phyloP scores from a whole-genome alignment of 1,139 yeast genomes.

The Scheffersomyces illinoinensis region DNA sequence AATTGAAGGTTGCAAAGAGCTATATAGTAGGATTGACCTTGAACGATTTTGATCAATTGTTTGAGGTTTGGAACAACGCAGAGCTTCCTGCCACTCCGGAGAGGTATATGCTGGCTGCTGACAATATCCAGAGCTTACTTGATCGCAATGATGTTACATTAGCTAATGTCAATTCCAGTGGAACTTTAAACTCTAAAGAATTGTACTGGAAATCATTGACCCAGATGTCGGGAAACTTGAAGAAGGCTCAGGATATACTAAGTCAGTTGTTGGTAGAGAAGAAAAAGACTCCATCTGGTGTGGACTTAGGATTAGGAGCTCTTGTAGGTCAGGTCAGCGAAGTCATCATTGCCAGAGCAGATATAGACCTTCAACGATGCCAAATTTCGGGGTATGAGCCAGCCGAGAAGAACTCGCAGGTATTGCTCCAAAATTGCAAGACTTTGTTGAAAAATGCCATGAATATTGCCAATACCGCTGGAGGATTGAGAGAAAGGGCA shows the following conservation, averaged over 20 bases:
- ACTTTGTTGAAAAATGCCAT: constrained; percentile 49
- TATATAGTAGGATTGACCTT: constrained; percentile 22
- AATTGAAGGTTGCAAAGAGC: constrained; percentile 24
- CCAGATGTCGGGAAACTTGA: constrained; percentile 36
- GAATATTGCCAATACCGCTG: constrained; percentile 45
- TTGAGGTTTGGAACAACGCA: constrained; percentile 26
- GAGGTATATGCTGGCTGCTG: constrained; percentile 41
- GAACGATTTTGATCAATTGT: constrained; percentile 15
- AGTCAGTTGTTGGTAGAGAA: constrained; percentile 18
- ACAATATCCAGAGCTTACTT: constrained; percentile 43
- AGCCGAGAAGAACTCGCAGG: constrained; percentile 27
- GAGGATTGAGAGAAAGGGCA: constrained; percentile 52
- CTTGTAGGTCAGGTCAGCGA: constrained; percentile 43
- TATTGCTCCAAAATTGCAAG: constrained; percentile 39
- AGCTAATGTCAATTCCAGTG: constrained; percentile 9
- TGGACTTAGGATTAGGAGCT: constrained; percentile 31
- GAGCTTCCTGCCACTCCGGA: constrained; percentile 31
- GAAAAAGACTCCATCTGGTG: constrained; percentile 17
- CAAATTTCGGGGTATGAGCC: constrained; percentile 27
- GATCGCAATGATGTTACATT: constrained; percentile 34
- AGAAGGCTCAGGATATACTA: constrained; percentile 39
- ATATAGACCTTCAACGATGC: constrained; percentile 53
- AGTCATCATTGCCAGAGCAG: constrained; percentile 50
- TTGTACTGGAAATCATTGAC: constrained; percentile 42
- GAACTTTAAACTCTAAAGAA: constrained; percentile 4